Base-by-base conservation (phyloP, 1,284 basidiomycete species). In the Ganoderma lucidum region DNA sequence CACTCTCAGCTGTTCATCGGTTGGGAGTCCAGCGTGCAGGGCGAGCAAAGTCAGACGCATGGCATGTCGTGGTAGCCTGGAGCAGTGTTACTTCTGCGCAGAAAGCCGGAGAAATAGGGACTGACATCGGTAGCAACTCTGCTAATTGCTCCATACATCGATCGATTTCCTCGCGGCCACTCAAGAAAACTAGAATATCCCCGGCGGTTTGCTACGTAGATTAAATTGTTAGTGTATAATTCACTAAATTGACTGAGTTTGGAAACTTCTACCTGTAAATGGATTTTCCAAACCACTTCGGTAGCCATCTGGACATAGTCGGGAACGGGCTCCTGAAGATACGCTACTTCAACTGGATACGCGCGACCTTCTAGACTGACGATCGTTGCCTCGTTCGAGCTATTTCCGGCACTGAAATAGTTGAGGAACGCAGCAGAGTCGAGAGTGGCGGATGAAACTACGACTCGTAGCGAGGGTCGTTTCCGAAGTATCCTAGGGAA, bases 81-180 rank as follows among this genome's bases (percentile, higher is more conserved):
- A 65, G 65, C 70, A 19, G 59, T 35, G 66, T 55, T 39, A 69
- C 42, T 30, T 59, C 39, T 8, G 48, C 58, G 4, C 64, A 53
- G 14, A 45, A 48, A 44, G 53, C 28, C 41, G 45, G 44, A 19
- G 74, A 45, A 4, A 62, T 70, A 55, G 78, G 72, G 61, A 83
- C 88, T 71, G 75, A 96, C 95, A 87, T 88, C 60, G 93, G 88
- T 51, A 94, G 79, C 65, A 93, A 83, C 75, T 99, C 96, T 0
- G 92, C 84, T 1, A 99, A 83, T 65, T 90, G 88, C 75, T 97
- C 93, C 9, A 98, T 80, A 68, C 93, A 96, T 41, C 88, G 84
- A 59, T 99, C 96, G 63, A 99, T 99, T 77, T 99, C 98, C 76
- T 99, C 97, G 66, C 97, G 87, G n/a, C 98, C 96, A 0, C 98